These are phyloP conservation scores for Clavulina sp. DNA, from an alignment of 768 basidiomycete species.

Conservation along the genomic window DNA sequence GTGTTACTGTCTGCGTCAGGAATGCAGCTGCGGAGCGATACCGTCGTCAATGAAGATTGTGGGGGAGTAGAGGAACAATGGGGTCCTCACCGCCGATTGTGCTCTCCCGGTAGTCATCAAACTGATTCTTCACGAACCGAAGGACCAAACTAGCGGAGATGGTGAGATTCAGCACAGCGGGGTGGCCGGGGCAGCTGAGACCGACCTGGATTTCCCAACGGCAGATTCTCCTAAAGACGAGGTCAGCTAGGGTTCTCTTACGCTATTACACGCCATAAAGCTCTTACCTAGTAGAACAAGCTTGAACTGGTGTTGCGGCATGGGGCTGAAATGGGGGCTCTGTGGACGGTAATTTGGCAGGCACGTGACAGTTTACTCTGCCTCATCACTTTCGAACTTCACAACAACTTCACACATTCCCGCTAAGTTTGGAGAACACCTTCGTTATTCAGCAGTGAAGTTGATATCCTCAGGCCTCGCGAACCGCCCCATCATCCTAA, in stretches of 20 bases:
- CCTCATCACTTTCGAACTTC: no score
- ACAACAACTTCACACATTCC: no score
- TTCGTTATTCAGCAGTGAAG: no score
- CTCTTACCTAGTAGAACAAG: constrained; percentile 80
- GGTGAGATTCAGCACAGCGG: background rate
- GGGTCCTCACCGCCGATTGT: constrained; percentile 54
- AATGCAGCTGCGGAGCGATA: constrained; percentile 55
- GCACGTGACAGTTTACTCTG: no score
- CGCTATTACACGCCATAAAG: background rate
- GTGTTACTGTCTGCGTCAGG: constrained; percentile 88
- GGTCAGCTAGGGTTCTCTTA: background rate
- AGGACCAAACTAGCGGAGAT: constrained; percentile 55
- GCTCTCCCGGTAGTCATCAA: constrained; percentile 88
- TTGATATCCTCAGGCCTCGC: no score
- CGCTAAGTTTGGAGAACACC: no score
- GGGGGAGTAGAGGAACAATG: constrained; percentile 5
- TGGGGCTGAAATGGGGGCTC: no score
- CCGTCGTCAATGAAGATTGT: constrained; percentile 15
- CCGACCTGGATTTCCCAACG: constrained; percentile 88
- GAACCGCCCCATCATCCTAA: no score
- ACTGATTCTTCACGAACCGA: constrained; percentile 92
- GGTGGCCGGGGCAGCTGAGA: background rate
- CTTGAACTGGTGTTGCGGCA: constrained; percentile 83
- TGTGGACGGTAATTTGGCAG: no score
- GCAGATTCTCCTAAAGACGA: constrained; percentile 72